These are phyloP conservation scores for Cryptococcus deneoformans DNA, from an alignment of 1,284 basidiomycete genomes.

Conservation along the genomic window DNA sequence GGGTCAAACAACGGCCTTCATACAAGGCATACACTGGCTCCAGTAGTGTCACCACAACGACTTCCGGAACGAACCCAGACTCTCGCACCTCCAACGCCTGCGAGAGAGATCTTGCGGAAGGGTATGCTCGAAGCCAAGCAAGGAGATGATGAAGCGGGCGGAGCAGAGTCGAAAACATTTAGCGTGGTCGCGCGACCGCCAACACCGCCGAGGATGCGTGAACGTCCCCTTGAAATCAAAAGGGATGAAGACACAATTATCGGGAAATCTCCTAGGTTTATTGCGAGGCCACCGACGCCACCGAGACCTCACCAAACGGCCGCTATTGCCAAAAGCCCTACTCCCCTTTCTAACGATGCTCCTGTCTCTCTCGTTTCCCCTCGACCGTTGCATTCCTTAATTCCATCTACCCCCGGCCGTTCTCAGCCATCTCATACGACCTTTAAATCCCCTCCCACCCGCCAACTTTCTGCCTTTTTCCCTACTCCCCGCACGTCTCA, in stretches of 20 bases:
- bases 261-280: background rate
- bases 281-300: background rate
- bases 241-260: background rate
- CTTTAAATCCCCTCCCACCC: too few relatives aligned
- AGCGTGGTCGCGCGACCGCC: conserved; percentile 7
- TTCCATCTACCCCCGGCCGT: too few relatives aligned
- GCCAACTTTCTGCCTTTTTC: too few relatives aligned
- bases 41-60: background rate
- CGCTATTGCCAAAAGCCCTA: background rate
- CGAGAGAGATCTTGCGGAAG: conserved; percentile 11
- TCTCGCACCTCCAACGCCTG: conserved; percentile 12
- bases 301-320: background rate
- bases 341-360: background rate
- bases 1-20: background rate
- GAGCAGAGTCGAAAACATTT: background rate
- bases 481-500: too few relatives aligned
- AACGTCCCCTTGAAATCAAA: background rate
- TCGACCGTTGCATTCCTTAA: too few relatives aligned
- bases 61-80: too few relatives aligned
- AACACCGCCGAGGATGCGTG: conserved; percentile 11
- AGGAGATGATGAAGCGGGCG: background rate
- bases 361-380: too few relatives aligned
- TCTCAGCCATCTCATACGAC: too few relatives aligned
- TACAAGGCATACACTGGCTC: background rate
- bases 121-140: background rate